These are phyloP conservation scores for Boletus rubroflammeus DNA, from an alignment of 768 basidiomycete species.

Conservation along the genomic window DNA sequence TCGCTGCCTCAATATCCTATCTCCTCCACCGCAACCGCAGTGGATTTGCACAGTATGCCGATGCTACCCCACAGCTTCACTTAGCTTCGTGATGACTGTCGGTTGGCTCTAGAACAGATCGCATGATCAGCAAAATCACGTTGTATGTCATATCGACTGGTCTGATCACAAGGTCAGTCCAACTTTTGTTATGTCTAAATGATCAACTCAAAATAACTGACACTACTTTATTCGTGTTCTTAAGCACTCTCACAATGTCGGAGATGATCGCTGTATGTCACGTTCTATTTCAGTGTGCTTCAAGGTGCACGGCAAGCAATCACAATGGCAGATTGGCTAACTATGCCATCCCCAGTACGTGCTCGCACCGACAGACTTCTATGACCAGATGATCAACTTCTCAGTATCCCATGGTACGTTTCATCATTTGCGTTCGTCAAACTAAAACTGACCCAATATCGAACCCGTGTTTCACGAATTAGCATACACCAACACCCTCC, in stretches of 20 bases:
- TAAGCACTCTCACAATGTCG: neutral
- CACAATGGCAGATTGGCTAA: neutral
- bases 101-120: neutral
- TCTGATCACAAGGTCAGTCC: neutral
- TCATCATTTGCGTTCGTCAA: neutral
- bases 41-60: neutral
- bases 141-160: neutral
- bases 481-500: too few species aligned
- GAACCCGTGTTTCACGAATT: too few species aligned
- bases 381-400: neutral
- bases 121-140: neutral
- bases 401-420: neutral
- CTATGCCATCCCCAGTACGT: neutral
- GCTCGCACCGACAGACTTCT: neutral
- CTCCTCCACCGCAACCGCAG: neutral
- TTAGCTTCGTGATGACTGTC: neutral
- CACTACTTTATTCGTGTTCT: neutral
- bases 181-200: neutral
- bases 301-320: neutral
- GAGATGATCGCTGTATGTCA: neutral
- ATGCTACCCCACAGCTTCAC: neutral
- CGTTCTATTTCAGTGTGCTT: neutral
- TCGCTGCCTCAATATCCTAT: neutral
- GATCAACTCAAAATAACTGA: neutral
- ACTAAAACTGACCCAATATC: neutral